Base-by-base conservation (phyloP, 2,329 filamentous ascomycete species). In the Aureobasidium sp. region DNA sequence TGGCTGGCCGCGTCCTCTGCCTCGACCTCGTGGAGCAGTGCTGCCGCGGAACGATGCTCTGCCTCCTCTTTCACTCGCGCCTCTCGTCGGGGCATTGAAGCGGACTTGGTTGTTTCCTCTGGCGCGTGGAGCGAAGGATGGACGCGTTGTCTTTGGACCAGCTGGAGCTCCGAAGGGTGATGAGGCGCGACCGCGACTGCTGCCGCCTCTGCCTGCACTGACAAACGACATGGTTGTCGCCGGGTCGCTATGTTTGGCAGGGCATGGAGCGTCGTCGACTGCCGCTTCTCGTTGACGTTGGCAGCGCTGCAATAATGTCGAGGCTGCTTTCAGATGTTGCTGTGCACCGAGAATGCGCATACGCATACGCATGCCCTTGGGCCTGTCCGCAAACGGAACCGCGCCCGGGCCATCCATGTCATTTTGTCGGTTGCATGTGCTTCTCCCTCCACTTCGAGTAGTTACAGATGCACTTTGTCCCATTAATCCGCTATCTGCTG, bases 191-290 rank as follows among this genome's bases (percentile, higher is more conserved):
- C 55, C 60, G 42, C 62, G 59, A 35, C 46, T 50, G 37, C 37
- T 59, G 23, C 58, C 47, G 38, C 60, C 46, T 60, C 60, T 58
- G 31, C 60, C 60, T 19, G 57, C 60, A 46, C 62, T 60, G 33
- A 57, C 29, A 21, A 61, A 61, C 61, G 63, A 64, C 63, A 64
- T 64, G 42, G 23, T 31, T 53, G 61, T 57, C 63, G 62, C 43
- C 54, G 13, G 19, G 21, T 35, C 19, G 31, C n/a, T 57, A 35
- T 58, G 60, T n/a, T 37, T 25, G 42, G 19, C 27, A 49, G 38
- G 42, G 60, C 60, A 61, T 61, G 27, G 40, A 49, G 31, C 31
- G 33, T 58, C 43, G 42, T 58, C 55, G 42, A 21, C 17, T 38
- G 55, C 37, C 40, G 40, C 19, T 9, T 23, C 53, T 19, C 40